Conservation (phyloP, 371 early-diverging fungal species). For the Dinochytrium kinnereticum region DNA sequence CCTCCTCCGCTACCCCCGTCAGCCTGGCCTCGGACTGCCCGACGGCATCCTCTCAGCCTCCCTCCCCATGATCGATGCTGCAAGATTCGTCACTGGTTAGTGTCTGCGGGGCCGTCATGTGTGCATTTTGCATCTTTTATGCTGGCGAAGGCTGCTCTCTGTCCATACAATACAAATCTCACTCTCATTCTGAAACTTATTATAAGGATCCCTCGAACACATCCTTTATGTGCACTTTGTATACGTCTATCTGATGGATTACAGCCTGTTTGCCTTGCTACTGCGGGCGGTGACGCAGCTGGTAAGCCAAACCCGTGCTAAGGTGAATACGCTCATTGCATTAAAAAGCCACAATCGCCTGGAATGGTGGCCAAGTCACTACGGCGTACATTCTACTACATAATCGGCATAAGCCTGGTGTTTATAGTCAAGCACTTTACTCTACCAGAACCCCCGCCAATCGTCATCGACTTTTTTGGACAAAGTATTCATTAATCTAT, state of each 20-base stretch:
- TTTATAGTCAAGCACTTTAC: conserved; percentile 31
- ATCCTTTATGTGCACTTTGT: conserved; percentile 38
- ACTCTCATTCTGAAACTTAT: too few species aligned
- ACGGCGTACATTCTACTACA: conserved; percentile 28
- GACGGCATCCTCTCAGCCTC: too few species aligned
- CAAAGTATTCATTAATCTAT: conserved; percentile 17
- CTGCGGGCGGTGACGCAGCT: conserved; percentile 33
- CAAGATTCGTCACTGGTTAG: conserved; percentile 6
- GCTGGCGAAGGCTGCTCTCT: too few species aligned
- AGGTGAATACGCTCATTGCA: too few species aligned
- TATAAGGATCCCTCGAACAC: conserved; percentile 37
- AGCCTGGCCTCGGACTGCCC: too few species aligned
- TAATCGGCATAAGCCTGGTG: conserved; percentile 28
- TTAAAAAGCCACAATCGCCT: conserved; percentile 30
- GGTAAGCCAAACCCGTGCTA: too few species aligned
- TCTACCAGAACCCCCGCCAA: conserved; percentile 7
- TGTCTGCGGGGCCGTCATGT: too few species aligned
- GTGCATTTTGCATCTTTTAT: too few species aligned
- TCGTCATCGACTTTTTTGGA: conserved; percentile 39
- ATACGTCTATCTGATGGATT: conserved; percentile 34
- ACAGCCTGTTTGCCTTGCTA: conserved; percentile 19
- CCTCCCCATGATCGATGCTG: conserved; percentile 5
- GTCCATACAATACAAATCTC: background rate
- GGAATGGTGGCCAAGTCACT: conserved; percentile 30
- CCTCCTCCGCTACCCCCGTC: too few species aligned